Percentiles rank a stretch among this genome's conserved stretches.
These are phyloP conservation scores for Fagus sylvatica DNA, from an alignment of 306 rosid genomes.

Conservation along the genomic window DNA sequence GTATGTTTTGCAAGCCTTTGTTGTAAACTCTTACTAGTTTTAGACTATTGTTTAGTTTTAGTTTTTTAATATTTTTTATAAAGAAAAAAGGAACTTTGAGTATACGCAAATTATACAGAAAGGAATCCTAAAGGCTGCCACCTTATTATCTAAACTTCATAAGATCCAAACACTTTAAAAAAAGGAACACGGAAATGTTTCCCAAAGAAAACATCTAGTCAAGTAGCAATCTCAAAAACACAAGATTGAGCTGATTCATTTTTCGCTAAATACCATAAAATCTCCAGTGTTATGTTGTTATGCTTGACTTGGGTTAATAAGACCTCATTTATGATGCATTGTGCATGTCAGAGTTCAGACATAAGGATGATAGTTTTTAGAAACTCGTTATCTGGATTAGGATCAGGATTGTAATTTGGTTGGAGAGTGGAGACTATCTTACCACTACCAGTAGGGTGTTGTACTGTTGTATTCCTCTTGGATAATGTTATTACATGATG, in stretches of 20 bases:
- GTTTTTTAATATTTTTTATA: neutral
- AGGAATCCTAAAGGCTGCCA: neutral
- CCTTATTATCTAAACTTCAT: neutral
- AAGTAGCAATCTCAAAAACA: neutral
- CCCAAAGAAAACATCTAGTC: neutral
- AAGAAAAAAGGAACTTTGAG: neutral
- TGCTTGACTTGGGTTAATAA: neutral
- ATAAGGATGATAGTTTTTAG: neutral
- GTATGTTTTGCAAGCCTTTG: neutral
- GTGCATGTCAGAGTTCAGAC: neutral
- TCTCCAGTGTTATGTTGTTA: neutral
- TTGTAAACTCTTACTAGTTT: neutral
- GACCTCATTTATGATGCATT: neutral
- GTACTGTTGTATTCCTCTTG: no score
- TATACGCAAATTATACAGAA: no score
- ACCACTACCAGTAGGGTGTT: no score
- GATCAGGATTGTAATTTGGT: neutral
- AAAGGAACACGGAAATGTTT: neutral
- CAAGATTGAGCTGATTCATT: neutral
- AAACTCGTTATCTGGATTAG: neutral
- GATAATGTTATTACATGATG: neutral
- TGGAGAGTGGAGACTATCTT: neutral
- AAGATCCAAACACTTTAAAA: neutral
- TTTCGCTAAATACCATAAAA: neutral
- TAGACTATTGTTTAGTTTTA: neutral